Conservation (phyloP, 2,329 filamentous ascomycete genomes). For the Talaromyces verruculosus region DNA sequence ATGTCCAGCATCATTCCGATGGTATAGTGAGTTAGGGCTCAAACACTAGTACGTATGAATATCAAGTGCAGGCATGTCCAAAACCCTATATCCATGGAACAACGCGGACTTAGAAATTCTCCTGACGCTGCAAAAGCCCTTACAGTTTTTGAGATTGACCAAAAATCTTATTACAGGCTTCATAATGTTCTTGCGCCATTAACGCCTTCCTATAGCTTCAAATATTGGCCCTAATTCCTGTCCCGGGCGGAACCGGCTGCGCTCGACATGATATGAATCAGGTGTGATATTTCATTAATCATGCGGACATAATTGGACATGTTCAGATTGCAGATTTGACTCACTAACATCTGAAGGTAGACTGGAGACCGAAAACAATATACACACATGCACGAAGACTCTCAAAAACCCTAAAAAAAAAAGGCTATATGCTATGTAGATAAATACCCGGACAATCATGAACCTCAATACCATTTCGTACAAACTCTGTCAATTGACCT, state of each 20-base stretch:
- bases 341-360: not conserved
- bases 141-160: not conserved
- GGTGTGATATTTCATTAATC: not conserved
- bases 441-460: slow-evolving; percentile 36
- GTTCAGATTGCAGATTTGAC: not conserved
- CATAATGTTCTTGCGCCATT: not conserved
- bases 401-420: not conserved
- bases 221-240: not conserved
- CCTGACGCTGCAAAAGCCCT: not conserved
- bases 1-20: not conserved
- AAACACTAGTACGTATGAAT: not conserved
- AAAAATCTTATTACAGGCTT: not conserved
- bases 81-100: not conserved
- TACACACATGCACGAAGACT: not conserved
- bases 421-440: slow-evolving; percentile 26
- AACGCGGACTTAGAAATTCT: not conserved
- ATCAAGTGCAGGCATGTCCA: not conserved
- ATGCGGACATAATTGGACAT: not conserved
- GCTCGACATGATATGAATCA: not conserved
- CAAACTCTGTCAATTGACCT: slow-evolving; percentile 34
- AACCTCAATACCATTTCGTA: slow-evolving; percentile 25
- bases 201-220: not conserved
- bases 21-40: not conserved
- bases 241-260: not conserved
- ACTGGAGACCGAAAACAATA: not conserved